A percentile compares a stretch with the other conserved stretches of the same genome.
Conservation (phyloP, 2,329 filamentous ascomycete species). For the Periconia sp. region DNA sequence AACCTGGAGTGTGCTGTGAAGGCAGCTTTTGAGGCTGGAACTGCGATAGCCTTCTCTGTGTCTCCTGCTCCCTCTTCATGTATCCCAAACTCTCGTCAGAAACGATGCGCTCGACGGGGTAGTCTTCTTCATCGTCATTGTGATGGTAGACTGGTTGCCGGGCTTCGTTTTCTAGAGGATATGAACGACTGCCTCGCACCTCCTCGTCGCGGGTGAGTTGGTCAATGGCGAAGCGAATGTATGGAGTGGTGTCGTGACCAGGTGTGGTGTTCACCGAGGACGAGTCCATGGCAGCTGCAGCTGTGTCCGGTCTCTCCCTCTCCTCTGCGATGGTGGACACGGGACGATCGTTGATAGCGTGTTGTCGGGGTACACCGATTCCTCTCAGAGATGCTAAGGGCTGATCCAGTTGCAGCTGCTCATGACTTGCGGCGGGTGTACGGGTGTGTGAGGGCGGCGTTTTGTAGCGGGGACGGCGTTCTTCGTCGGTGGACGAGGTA, state of each 20-base stretch:
- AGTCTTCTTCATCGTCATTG: slow-evolving; percentile 21
- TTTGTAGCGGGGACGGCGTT: slow-evolving; percentile 23
- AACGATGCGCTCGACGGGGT: slow-evolving; percentile 55
- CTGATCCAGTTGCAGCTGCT: slow-evolving; percentile 29
- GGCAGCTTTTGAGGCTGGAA: slow-evolving; percentile 14
- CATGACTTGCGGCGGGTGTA: slow-evolving; percentile 41
- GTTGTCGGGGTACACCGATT: slow-evolving; percentile 35
- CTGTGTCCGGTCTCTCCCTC: slow-evolving; percentile 30
- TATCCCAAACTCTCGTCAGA: slow-evolving; percentile 43
- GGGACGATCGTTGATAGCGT: slow-evolving; percentile 16
- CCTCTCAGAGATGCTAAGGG: slow-evolving; percentile 33
- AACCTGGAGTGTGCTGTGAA: slow-evolving; percentile 13
- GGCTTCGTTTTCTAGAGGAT: slow-evolving; percentile 33
- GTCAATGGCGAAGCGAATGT: slow-evolving; percentile 86
- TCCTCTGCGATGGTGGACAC: slow-evolving; percentile 39
- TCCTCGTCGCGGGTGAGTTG: slow-evolving; percentile 78
- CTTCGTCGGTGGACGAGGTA: slow-evolving; percentile 41
- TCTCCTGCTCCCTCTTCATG: slow-evolving; percentile 35
- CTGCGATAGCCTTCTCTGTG: slow-evolving; percentile 30
- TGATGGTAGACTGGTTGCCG: background rate
- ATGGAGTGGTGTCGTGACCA: slow-evolving; percentile 80
- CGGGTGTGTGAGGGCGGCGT: slow-evolving; percentile 39
- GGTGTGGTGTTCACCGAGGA: slow-evolving; percentile 52
- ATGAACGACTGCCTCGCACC: slow-evolving; percentile 56
- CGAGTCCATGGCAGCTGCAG: slow-evolving; percentile 29